Evolutionary conservation across 495 filamentous ascomycete species (phyloP).

Genomic region (Aspergillus avenaceus): DNA sequence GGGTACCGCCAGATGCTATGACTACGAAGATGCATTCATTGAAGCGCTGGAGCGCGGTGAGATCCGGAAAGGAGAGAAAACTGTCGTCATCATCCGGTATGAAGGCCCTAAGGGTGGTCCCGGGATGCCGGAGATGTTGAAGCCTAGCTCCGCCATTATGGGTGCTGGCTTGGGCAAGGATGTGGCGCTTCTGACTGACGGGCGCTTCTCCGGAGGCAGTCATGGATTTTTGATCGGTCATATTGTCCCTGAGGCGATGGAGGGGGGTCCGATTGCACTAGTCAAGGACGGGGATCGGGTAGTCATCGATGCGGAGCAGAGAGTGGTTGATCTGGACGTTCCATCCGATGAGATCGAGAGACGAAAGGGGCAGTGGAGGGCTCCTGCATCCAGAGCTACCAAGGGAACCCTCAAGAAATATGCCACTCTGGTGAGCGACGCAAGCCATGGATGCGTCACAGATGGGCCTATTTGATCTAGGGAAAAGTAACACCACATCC

Average conservation of each 20-base stretch:
- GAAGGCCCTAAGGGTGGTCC: conserved; percentile 93
- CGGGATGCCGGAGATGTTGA: conserved; percentile 95
- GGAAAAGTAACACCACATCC: too few relatives aligned
- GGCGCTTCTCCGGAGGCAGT: conserved; percentile 37
- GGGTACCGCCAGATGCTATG: conserved; percentile 83
- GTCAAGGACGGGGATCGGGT: conserved; percentile 47
- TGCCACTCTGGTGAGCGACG: conserved; percentile 33
- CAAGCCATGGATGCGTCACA: conserved; percentile 20
- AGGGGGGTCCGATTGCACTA: conserved; percentile 48
- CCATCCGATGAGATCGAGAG: conserved; percentile 41
- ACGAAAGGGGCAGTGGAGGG: conserved; percentile 55
- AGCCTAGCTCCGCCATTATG: conserved; percentile 78
- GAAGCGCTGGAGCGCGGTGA: conserved; percentile 71
- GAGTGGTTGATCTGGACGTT: conserved; percentile 40
- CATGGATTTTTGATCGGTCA: conserved; percentile 47
- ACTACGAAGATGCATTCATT: conserved; percentile 79
- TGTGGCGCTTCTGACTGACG: conserved; percentile 45
- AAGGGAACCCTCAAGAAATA: conserved; percentile 82
- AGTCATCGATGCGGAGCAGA: conserved; percentile 45
- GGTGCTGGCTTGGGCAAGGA: conserved; percentile 70
- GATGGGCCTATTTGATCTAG: conserved; percentile 9
- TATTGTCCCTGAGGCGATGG: conserved; percentile 50
- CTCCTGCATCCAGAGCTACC: conserved; percentile 12
- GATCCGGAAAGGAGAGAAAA: conserved; percentile 95
- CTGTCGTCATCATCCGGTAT: conserved; percentile 95